A percentile compares a stretch with the other conserved stretches of the same genome.
phyloP scores from a whole-genome alignment of 805 yeast species.

The Dipodascus geniculatus region DNA sequence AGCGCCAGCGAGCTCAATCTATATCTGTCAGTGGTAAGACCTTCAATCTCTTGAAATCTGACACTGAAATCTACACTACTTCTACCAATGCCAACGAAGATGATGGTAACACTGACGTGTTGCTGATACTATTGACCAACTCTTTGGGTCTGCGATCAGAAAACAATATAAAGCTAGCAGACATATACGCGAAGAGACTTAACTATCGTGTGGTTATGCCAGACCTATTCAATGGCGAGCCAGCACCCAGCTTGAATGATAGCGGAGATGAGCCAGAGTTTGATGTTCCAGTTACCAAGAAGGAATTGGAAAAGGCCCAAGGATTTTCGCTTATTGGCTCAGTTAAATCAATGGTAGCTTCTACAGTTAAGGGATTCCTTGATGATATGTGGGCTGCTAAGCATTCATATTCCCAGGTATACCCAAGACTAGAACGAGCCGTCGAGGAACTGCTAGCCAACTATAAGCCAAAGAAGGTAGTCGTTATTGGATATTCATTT shows the following conservation, averaged over 20 bases:
- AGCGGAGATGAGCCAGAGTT: conserved; percentile 2
- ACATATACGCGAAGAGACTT: conserved; percentile 17
- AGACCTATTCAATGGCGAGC: conserved; percentile 22
- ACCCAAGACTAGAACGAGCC: conserved; percentile 17
- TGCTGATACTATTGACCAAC: conserved; percentile 21
- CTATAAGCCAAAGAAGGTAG: conserved; percentile 19
- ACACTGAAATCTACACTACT: conserved; percentile 15
- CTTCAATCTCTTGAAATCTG: conserved; percentile 14
- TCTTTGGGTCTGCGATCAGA: conserved; percentile 22
- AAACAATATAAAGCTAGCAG: conserved; percentile 22
- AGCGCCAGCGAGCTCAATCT: not conserved
- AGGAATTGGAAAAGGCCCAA: not conserved
- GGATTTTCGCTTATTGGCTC: conserved; percentile 7
- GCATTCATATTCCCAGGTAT: conserved; percentile 22
- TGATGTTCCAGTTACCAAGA: conserved; percentile 4
- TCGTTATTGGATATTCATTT: conserved; percentile 24
- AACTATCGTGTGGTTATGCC: conserved; percentile 23
- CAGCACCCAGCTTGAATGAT: conserved; percentile 16
- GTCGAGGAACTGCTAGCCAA: conserved; percentile 21
- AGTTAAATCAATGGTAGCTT: conserved; percentile 18
- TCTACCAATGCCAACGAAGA: conserved; percentile 1
- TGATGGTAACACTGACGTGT: not conserved
- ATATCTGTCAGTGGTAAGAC: conserved; percentile 11
- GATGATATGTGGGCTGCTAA: conserved; percentile 28
- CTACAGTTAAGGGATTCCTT: conserved; percentile 21